Percentiles rank a stretch among this genome's conserved stretches.
These are phyloP conservation scores for Yarrowia divulgata DNA, from an alignment of 805 yeast species.

Conservation along the genomic window DNA sequence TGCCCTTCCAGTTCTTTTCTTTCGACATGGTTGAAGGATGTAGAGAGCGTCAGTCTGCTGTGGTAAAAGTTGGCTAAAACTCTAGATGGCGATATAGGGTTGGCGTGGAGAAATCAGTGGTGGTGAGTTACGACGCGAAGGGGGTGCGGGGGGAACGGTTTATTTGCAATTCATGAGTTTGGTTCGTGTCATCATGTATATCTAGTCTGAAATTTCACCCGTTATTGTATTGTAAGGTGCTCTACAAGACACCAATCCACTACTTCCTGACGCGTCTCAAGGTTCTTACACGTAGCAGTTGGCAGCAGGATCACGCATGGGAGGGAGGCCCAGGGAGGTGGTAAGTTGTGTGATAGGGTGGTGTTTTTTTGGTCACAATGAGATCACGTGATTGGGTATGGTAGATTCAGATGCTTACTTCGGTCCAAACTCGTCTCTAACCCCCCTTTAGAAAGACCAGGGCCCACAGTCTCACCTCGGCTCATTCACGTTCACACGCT, in stretches of 20 bases:
- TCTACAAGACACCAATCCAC: background rate
- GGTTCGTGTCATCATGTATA: too few species aligned
- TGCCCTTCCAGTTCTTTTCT: slow-evolving; percentile 38
- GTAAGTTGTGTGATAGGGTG: too few species aligned
- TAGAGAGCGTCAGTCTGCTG: background rate
- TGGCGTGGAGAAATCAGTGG: slow-evolving; percentile 16
- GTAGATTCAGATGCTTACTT: too few species aligned
- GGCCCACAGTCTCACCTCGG: slow-evolving; percentile 4
- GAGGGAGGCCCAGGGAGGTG: background rate
- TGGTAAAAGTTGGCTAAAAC: slow-evolving; percentile 7
- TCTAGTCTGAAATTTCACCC: too few species aligned
- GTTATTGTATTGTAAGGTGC: background rate
- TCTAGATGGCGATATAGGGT: slow-evolving; percentile 29
- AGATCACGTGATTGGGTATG: background rate
- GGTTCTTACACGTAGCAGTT: slow-evolving; percentile 35
- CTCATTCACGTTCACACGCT: slow-evolving; percentile 26
- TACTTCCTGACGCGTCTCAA: slow-evolving; percentile 25
- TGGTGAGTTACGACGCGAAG: background rate
- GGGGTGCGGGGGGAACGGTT: background rate
- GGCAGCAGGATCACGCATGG: slow-evolving; percentile 9
- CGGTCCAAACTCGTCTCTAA: too few species aligned
- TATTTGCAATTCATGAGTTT: background rate
- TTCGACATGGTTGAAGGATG: slow-evolving; percentile 23
- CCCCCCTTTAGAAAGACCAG: too few species aligned
- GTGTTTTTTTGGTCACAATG: background rate